Evolutionary conservation across 345 rosid genomes (phyloP), one percentile per base, ranked within the genome.

Genomic region (Balakata baccata): DNA sequence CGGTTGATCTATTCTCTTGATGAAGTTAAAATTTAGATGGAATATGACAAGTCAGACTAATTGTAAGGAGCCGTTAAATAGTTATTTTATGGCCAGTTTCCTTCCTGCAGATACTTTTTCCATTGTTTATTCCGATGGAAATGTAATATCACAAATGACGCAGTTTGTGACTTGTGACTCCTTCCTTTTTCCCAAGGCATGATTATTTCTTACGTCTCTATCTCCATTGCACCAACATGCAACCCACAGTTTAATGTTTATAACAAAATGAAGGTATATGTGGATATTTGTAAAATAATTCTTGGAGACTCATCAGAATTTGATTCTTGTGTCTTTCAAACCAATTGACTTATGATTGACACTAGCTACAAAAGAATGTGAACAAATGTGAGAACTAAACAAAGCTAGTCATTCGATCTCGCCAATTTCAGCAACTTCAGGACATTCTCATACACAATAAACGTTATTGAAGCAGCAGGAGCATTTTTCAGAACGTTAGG

Each of bases 381-480:
- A 71, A 45, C 11, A 59, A 29, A 38, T 22, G 3, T 18, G n/a
- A n/a, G n/a, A 61, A 34, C 3, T 4, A 51, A 6, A 58, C 14
- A 46, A 57, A 51, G 45, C 66, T 58, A 75, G 23, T 69, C 79
- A 18, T 34, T 69, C 34, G 67, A 72, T 68, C 69, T 64, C 8
- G 52, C 50, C 65, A 72, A 53, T 83, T 77, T 85, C 51, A 94
- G 82, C 72, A 92, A 84, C 64, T 86, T 89, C 72, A 86, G 74
- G 66, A 88, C 96, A 81, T 90, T 94, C 85, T 94, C 98, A 16
- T 82, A 94, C 20, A 89, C 97, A 17, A 90, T 79, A 84, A 94
- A 94, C 69, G 98, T 90, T 78, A 94, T 79, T 39, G 98, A 90
- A 66, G 98, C 83, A 53, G 98, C 92, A 71, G 99, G 99, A 61